Evolutionary conservation across 495 filamentous ascomycete genomes (phyloP), one percentile per base, ranked within the genome.

Genomic region (Parathielavia appendiculata): DNA sequence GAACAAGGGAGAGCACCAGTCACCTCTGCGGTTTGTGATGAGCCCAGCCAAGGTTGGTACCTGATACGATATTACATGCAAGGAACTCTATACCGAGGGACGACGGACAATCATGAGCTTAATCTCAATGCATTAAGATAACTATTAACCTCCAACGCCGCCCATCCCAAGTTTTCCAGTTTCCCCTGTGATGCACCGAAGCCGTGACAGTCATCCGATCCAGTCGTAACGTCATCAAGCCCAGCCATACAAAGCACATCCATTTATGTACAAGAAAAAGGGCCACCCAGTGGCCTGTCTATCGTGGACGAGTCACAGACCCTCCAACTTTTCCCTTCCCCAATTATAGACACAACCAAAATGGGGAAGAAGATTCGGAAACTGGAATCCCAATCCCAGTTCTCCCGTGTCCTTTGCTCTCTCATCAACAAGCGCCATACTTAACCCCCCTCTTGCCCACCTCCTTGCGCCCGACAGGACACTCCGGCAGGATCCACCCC

Each of bases 401-500:
- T 26, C 26, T 35, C 35, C 4, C 12, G 6, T 35, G 7, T 10
- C 17, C 10, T 4, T 11, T 19, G 2, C 26, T 17, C 39, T 14
- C 13, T 1, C 16, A 20, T 57, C 60, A 76, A 64, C 71, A 75
- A 34, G 63, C 71, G 13, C 71, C 71, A 38, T 83, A 83, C 59
- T 75, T 70, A 36, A 83, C 80, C 10, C 79, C 79, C 45, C 79
- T 69, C 73, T 78, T 79, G 2, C 79, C 80, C n/a, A 83, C 59
- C 72, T 83, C 79, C 64, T 81, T 82, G 51, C 79, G 63, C 8
- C 77, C 73, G 5, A 83, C 70, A 1, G 75, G 66, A 40, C 95
- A 90, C 59, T 88, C 85, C 20, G 91, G 91, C 76, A 81, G 84
- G 1, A 95, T 83, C 90, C 91, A 97, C 0, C 91, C 91, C 17